Percentiles rank a stretch among this genome's conserved stretches.
These are phyloP conservation scores for Dioscorea cayenensis DNA, from an alignment of 116 monocot species.

Conservation along the genomic window DNA sequence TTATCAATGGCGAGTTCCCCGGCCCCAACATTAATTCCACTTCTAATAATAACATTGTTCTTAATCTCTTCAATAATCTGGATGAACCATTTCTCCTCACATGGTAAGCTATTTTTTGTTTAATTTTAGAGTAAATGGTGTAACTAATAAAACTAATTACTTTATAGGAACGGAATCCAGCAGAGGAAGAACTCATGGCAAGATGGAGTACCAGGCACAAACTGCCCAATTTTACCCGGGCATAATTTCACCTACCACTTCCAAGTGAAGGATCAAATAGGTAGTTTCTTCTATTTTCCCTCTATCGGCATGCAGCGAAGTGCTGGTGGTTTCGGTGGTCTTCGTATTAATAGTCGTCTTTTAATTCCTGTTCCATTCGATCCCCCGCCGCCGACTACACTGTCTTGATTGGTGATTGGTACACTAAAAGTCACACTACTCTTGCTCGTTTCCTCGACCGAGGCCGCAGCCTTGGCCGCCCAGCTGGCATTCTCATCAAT, in stretches of 20 bases:
- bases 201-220: slow-evolving; percentile 63
- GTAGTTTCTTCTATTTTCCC: slow-evolving; percentile 77
- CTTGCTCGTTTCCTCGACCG: slow-evolving; percentile 33
- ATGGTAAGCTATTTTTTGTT: slow-evolving; percentile 15
- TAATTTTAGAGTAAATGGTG: too few relatives aligned
- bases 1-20: slow-evolving; percentile 77
- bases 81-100: slow-evolving; percentile 76
- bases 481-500: slow-evolving; percentile 35
- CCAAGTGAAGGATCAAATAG: slow-evolving; percentile 82
- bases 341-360: slow-evolving; percentile 59
- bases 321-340: slow-evolving; percentile 56
- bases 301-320: slow-evolving; percentile 60
- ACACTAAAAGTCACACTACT: slow-evolving; percentile 32
- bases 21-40: slow-evolving; percentile 85
- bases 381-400: slow-evolving; percentile 55
- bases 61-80: slow-evolving; percentile 85
- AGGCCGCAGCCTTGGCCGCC: slow-evolving; percentile 30
- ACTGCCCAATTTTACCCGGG: slow-evolving; percentile 59
- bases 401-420: slow-evolving; percentile 76
- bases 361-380: slow-evolving; percentile 79
- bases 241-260: slow-evolving; percentile 58
- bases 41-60: slow-evolving; percentile 84
- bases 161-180: slow-evolving; percentile 55
- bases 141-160: not conserved
- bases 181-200: slow-evolving; percentile 82